A percentile compares a stretch with the other conserved stretches of the same genome.
phyloP scores from a whole-genome alignment of 2,329 filamentous ascomycete species.

The Botrytis deweyae region DNA sequence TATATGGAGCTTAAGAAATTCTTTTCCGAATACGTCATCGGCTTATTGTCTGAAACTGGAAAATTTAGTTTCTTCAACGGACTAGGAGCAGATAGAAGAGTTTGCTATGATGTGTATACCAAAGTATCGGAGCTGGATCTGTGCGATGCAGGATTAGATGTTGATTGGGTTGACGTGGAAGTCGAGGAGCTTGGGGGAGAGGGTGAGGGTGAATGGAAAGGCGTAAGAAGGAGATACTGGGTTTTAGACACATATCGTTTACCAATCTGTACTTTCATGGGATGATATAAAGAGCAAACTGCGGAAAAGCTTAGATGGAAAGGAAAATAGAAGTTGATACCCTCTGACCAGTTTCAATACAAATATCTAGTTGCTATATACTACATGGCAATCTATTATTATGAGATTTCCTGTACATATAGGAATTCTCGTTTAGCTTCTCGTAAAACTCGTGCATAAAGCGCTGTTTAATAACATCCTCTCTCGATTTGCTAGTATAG shows the following conservation, averaged over 20 bases:
- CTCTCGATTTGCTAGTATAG: background rate
- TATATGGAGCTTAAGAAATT: conserved; percentile 83
- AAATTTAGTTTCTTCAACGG: conserved; percentile 89
- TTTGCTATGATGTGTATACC: conserved; percentile 96
- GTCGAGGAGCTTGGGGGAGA: conserved; percentile 64
- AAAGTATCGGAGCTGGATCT: conserved; percentile 90
- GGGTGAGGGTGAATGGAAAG: conserved; percentile 78
- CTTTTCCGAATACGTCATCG: conserved; percentile 84
- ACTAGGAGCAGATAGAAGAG: conserved; percentile 83
- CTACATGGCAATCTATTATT: background rate
- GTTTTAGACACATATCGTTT: conserved; percentile 75
- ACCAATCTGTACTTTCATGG: conserved; percentile 71
- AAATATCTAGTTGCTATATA: background rate
- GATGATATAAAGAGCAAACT: conserved; percentile 13
- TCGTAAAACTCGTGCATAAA: background rate
- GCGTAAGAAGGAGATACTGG: conserved; percentile 88
- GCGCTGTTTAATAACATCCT: fast-evolving
- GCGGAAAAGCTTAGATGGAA: background rate
- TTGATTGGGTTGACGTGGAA: conserved; percentile 77
- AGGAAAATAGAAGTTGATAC: background rate
- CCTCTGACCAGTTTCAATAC: background rate
- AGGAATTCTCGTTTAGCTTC: background rate
- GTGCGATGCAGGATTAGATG: conserved; percentile 83
- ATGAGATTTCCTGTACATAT: background rate
- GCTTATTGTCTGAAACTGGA: conserved; percentile 68